Percentiles rank a stretch among this genome's conserved stretches.
Conservation (phyloP, 2,329 filamentous ascomycete species). For the Exophiala xenobiotica region DNA sequence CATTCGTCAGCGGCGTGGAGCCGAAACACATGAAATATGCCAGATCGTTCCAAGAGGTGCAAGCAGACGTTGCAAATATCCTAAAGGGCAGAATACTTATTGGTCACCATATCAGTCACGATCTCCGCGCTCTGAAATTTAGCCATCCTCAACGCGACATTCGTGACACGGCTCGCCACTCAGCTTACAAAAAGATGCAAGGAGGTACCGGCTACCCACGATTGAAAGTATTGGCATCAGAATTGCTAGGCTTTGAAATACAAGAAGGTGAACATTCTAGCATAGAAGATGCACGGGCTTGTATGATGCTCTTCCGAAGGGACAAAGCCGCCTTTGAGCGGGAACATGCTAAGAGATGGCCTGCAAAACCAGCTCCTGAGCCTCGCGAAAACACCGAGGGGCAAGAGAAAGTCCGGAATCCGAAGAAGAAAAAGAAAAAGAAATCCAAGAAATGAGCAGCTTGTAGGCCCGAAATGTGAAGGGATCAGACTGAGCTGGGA, state of each 20-base stretch:
- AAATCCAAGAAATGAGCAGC: conserved; percentile 38
- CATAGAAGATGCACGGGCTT: conserved; percentile 77
- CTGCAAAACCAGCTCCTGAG: conserved; percentile 8
- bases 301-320: conserved; percentile 83
- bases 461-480: not conserved
- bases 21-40: conserved; percentile 70
- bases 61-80: conserved; percentile 67
- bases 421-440: conserved; percentile 48
- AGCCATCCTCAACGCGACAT: conserved; percentile 75
- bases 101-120: conserved; percentile 80
- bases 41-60: conserved; percentile 73
- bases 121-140: conserved; percentile 71
- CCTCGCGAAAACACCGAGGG: conserved; percentile 2
- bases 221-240: conserved; percentile 55
- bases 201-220: conserved; percentile 49
- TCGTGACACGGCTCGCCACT: conserved; percentile 78
- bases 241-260: conserved; percentile 59
- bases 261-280: conserved; percentile 61
- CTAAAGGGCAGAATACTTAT: conserved; percentile 72
- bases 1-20: conserved; percentile 77
- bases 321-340: conserved; percentile 83
- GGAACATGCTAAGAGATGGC: conserved; percentile 64
- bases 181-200: conserved; percentile 66
- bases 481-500: not conserved
- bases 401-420: conserved; percentile 34